Conservation (phyloP, 352 stramenopile genomes). For the Phytophthora idaei region DNA sequence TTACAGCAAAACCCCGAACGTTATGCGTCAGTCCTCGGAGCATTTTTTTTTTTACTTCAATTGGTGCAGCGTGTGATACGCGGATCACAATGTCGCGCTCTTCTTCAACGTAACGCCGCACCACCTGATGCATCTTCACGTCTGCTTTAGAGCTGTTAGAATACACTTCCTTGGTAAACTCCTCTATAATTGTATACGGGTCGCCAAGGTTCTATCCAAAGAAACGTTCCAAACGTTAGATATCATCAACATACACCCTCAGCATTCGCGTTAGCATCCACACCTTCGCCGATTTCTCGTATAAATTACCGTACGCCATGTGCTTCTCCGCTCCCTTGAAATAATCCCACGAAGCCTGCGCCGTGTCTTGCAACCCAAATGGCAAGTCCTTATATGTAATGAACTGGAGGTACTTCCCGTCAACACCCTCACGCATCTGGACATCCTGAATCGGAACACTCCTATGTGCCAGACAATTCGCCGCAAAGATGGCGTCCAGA, state of each 20-base stretch:
- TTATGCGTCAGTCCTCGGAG: slow-evolving; percentile 29
- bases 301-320: slow-evolving; percentile 33
- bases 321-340: slow-evolving; percentile 44
- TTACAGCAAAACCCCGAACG: slow-evolving; percentile 20
- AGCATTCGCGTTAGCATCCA: neutral
- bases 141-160: slow-evolving; percentile 30
- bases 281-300: slow-evolving; percentile 37
- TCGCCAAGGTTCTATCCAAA: no score
- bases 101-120: slow-evolving; percentile 22
- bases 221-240: neutral
- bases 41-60: slow-evolving; percentile 33
- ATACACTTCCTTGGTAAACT: slow-evolving; percentile 32
- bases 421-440: slow-evolving; percentile 27
- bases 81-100: slow-evolving; percentile 29
- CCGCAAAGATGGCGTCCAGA: slow-evolving; percentile 20
- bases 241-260: neutral
- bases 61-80: slow-evolving; percentile 23
- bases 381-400: slow-evolving; percentile 40
- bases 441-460: slow-evolving; percentile 26
- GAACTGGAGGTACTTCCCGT: slow-evolving; percentile 37
- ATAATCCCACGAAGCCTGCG: slow-evolving; percentile 39
- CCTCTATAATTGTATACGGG: slow-evolving; percentile 16
- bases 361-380: slow-evolving; percentile 40
- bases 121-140: slow-evolving; percentile 31
- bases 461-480: slow-evolving; percentile 24